Conservation (phyloP, 2,329 filamentous ascomycete genomes). For the Pseudogymnoascus sp. region DNA sequence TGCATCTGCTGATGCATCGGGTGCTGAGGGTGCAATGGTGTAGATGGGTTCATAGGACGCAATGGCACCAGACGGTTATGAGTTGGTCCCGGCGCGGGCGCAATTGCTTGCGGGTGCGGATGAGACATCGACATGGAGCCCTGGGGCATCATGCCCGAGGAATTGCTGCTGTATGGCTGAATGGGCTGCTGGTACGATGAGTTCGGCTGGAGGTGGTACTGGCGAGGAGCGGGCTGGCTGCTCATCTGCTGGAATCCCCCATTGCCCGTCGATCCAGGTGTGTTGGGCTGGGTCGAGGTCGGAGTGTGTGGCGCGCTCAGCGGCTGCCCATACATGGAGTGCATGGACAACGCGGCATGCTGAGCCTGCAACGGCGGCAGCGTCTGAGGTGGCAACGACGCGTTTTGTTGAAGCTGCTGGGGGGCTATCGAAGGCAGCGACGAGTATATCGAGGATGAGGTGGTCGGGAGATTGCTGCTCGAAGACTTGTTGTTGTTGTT, state of each 20-base stretch:
- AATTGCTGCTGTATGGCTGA: slow-evolving; percentile 43
- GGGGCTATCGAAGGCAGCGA: slow-evolving; percentile 29
- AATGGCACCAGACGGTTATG: slow-evolving; percentile 51
- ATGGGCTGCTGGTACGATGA: slow-evolving; percentile 24
- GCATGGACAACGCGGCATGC: slow-evolving; percentile 43
- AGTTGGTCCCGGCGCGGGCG: slow-evolving; percentile 57
- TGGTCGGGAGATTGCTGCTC: slow-evolving; percentile 12
- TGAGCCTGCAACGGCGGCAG: slow-evolving; percentile 50
- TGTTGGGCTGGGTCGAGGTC: slow-evolving; percentile 57
- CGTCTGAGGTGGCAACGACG: slow-evolving; percentile 47
- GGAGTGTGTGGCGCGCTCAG: slow-evolving; percentile 49
- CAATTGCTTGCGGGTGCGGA: slow-evolving; percentile 70
- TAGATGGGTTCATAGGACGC: slow-evolving; percentile 61
- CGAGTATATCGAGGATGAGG: slow-evolving; percentile 21
- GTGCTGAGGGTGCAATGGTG: slow-evolving; percentile 43
- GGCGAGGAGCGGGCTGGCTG: slow-evolving; percentile 20
- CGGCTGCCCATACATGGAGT: slow-evolving; percentile 52
- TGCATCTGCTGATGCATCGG: slow-evolving; percentile 33
- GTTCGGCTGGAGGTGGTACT: slow-evolving; percentile 23
- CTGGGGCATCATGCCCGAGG: slow-evolving; percentile 59
- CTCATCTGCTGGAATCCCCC: slow-evolving; percentile 52
- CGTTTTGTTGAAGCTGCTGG: slow-evolving; percentile 35
- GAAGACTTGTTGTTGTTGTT: slow-evolving; percentile 14
- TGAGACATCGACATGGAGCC: slow-evolving; percentile 61
- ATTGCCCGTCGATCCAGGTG: slow-evolving; percentile 48